phyloP scores from a whole-genome alignment of 2,329 filamentous ascomycete species.

The Arthrobotrys musiformis region DNA sequence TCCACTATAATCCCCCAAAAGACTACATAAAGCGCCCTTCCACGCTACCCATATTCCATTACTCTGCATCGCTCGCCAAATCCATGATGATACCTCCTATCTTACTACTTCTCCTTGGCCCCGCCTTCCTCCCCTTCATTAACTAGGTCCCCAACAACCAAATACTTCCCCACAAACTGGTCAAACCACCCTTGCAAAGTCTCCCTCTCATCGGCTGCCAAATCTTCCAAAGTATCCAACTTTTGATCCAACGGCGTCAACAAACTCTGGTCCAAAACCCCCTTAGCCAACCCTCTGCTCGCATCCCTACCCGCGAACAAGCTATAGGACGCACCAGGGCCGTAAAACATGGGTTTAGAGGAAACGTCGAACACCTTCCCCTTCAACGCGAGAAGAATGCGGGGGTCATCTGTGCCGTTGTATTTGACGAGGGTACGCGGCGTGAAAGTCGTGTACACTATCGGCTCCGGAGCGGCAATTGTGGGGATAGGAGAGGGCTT shows the following conservation, averaged over 20 bases:
- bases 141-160: constrained; percentile 90
- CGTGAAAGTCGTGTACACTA: constrained; percentile 76
- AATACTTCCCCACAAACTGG: constrained; percentile 90
- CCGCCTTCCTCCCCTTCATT: constrained; percentile 60
- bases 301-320: constrained; percentile 97
- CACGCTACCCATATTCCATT: not conserved
- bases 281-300: constrained; percentile 83
- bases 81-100: not conserved
- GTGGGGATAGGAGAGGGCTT: constrained; percentile 66
- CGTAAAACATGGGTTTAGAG: constrained; percentile 86
- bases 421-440: constrained; percentile 83
- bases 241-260: constrained; percentile 76
- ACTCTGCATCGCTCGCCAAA: not conserved
- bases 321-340: constrained; percentile 90
- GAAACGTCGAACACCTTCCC: constrained; percentile 92
- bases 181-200: constrained; percentile 86
- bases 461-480: constrained; percentile 68
- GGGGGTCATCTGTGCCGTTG: constrained; percentile 78
- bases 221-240: constrained; percentile 67
- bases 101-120: constrained; percentile 20
- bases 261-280: constrained; percentile 95
- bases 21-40: not conserved
- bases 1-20: not conserved
- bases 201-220: constrained; percentile 71
- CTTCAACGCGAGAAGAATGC: constrained; percentile 90